Conservation (phyloP, 2,329 filamentous ascomycete genomes). For the Aspergillus udagawae region DNA sequence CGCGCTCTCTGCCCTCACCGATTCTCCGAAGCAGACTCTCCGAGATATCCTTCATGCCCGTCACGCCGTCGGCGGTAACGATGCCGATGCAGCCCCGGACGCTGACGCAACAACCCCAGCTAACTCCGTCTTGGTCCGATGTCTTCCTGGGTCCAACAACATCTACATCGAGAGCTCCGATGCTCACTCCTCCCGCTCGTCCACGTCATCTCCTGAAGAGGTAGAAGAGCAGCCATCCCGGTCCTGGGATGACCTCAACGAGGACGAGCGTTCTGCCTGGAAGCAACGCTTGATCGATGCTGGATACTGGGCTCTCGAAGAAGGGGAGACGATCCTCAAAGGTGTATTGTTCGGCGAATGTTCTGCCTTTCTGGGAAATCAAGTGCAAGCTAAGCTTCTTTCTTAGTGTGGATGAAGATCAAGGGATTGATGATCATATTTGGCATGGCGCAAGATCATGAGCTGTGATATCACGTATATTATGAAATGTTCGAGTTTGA, state of each 20-base stretch:
- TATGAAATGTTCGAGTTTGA: background rate
- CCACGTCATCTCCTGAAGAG: constrained; percentile 4
- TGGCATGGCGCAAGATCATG: background rate
- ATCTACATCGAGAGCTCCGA: background rate
- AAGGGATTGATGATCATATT: background rate
- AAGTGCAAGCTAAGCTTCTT: background rate
- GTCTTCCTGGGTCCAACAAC: background rate
- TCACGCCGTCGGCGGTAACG: background rate
- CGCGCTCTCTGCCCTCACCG: background rate
- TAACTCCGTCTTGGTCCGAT: background rate
- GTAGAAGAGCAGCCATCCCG: constrained; percentile 12
- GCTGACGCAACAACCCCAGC: constrained; percentile 4
- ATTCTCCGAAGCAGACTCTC: constrained; percentile 5
- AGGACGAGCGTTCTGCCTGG: constrained; percentile 64
- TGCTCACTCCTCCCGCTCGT: background rate
- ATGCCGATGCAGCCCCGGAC: background rate
- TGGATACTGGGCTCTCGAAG: constrained; percentile 73
- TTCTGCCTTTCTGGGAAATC: background rate
- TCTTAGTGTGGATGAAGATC: background rate
- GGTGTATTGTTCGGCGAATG: constrained; percentile 70
- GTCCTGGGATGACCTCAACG: constrained; percentile 67
- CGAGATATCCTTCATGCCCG: constrained; percentile 1
- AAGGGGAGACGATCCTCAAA: constrained; percentile 72
- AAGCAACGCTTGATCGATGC: constrained; percentile 63
- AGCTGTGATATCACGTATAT: background rate